Percentiles rank a stretch among this genome's conserved stretches.
These are phyloP conservation scores for Acmispon strigosus DNA, from an alignment of 306 rosid genomes.

Conservation along the genomic window DNA sequence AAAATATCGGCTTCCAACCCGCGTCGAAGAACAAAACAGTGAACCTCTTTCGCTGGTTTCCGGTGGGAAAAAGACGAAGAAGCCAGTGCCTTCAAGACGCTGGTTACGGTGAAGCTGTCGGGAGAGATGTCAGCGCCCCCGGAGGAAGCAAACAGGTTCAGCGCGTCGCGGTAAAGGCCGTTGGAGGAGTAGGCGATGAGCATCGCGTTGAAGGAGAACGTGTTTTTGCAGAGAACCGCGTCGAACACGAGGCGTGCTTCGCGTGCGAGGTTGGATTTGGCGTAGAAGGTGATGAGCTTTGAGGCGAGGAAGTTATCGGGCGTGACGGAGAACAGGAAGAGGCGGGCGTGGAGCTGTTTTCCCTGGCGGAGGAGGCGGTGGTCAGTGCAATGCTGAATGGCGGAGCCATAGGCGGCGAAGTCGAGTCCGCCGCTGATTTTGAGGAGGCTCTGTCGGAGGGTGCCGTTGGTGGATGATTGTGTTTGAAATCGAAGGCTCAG, in stretches of 20 bases:
- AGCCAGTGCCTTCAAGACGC: constrained; percentile 57
- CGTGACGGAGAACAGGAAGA: constrained; percentile 47
- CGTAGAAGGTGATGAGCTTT: constrained; percentile 54
- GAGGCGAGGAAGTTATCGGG: constrained; percentile 86
- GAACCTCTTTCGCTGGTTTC: constrained; percentile 39
- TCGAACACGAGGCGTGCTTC: constrained; percentile 67
- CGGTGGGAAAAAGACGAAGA: constrained; percentile 24
- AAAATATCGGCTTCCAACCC: constrained; percentile 51
- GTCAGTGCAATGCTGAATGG: constrained; percentile 57
- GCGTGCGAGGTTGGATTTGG: constrained; percentile 32
- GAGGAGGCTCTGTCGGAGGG: constrained; percentile 24
- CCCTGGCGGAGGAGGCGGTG: constrained; percentile 50
- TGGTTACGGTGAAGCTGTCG: constrained; percentile 47
- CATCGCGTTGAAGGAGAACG: constrained; percentile 80
- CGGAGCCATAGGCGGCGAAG: constrained; percentile 51
- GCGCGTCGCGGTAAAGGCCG: constrained; percentile 37
- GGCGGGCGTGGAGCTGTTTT: constrained; percentile 80
- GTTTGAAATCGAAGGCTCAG: constrained; percentile 33
- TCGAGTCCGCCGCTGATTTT: constrained; percentile 31
- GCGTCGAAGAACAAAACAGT: constrained; percentile 44
- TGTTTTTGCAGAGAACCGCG: constrained; percentile 38
- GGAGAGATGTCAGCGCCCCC: constrained; percentile 23
- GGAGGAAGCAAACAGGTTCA: constrained; percentile 36
- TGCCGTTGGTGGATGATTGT: not conserved
- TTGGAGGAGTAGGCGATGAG: constrained; percentile 56